phyloP scores from a whole-genome alignment of 176 grass and related monocot genomes.

The Carex myosuroides region DNA sequence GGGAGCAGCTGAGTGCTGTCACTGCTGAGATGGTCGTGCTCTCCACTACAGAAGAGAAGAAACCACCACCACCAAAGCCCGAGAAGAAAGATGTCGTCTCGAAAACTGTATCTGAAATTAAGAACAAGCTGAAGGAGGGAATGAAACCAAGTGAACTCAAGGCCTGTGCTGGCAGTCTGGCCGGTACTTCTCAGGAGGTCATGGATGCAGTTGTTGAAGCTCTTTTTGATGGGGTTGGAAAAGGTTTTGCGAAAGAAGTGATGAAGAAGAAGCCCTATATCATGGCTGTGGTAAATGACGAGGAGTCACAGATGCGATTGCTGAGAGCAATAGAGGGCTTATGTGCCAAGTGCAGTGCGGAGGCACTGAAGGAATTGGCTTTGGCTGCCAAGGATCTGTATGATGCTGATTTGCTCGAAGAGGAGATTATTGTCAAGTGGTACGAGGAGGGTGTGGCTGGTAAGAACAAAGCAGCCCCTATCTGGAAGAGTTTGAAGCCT shows the following conservation, averaged over 20 bases:
- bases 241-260: slow-evolving; percentile 73
- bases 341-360: slow-evolving; percentile 31
- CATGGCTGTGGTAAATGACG: slow-evolving; percentile 33
- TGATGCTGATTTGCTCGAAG: slow-evolving; percentile 58
- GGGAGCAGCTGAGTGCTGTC: slow-evolving; percentile 66
- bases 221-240: slow-evolving; percentile 49
- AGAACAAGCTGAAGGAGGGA: slow-evolving; percentile 36
- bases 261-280: slow-evolving; percentile 59
- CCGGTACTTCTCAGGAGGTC: slow-evolving; percentile 34
- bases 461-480: slow-evolving; percentile 29
- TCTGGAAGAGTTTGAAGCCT: slow-evolving; percentile 43
- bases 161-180: slow-evolving; percentile 25
- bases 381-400: slow-evolving; percentile 63
- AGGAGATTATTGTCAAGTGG: slow-evolving; percentile 65
- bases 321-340: slow-evolving; percentile 45
- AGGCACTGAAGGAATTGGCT: slow-evolving; percentile 68
- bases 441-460: slow-evolving; percentile 32
- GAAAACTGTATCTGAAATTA: slow-evolving; percentile 36
- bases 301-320: slow-evolving; percentile 38
- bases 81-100: background rate
- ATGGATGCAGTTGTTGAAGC: slow-evolving; percentile 56
- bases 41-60: slow-evolving; percentile 33
- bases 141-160: slow-evolving; percentile 39
- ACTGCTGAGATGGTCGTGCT: slow-evolving; percentile 91
- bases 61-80: slow-evolving; percentile 18